Evolutionary conservation across 129 eudicot species (phyloP).

Genomic region (Artemisia argyi): DNA sequence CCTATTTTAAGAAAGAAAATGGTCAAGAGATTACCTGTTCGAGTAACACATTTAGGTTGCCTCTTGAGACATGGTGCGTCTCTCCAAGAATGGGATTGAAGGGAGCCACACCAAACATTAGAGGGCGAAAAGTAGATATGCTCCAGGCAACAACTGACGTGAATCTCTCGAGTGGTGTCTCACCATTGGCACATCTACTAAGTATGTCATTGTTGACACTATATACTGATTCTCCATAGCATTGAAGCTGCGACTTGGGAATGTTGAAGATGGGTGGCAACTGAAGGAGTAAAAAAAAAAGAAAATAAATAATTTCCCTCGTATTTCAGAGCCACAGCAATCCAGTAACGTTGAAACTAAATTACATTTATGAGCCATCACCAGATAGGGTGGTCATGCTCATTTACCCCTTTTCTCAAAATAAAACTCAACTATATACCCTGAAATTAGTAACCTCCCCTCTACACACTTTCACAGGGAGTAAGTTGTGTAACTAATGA

Average conservation of each 20-base stretch:
- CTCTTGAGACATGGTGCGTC: constrained; percentile 83
- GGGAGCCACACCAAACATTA: constrained; percentile 78
- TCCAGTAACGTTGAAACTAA: too few species aligned
- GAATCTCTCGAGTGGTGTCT: constrained; percentile 56
- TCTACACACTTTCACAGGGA: too few species aligned
- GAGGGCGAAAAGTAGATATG: constrained; percentile 72
- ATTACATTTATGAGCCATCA: too few species aligned
- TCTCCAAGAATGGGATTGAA: constrained; percentile 92
- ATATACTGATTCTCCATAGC: constrained; percentile 79
- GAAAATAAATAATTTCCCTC: background rate
- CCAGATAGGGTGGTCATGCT: too few species aligned
- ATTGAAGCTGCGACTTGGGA: constrained; percentile 87
- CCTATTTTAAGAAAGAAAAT: background rate
- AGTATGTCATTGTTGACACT: constrained; percentile 50
- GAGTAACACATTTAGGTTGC: constrained; percentile 70
- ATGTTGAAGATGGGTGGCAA: constrained; percentile 81
- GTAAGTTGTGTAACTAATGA: too few species aligned
- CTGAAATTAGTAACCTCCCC: too few species aligned
- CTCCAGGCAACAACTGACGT: constrained; percentile 73
- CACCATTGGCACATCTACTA: constrained; percentile 53
- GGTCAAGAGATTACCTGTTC: constrained; percentile 60
- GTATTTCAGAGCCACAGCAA: too few species aligned
- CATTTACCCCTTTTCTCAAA: too few species aligned
- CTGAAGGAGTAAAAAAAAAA: constrained; percentile 33
- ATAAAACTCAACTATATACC: too few species aligned